A percentile compares a stretch with the other conserved stretches of the same genome.
phyloP scores from a whole-genome alignment of 2,329 filamentous ascomycete genomes.

The Gaeumannomyces tritici region DNA sequence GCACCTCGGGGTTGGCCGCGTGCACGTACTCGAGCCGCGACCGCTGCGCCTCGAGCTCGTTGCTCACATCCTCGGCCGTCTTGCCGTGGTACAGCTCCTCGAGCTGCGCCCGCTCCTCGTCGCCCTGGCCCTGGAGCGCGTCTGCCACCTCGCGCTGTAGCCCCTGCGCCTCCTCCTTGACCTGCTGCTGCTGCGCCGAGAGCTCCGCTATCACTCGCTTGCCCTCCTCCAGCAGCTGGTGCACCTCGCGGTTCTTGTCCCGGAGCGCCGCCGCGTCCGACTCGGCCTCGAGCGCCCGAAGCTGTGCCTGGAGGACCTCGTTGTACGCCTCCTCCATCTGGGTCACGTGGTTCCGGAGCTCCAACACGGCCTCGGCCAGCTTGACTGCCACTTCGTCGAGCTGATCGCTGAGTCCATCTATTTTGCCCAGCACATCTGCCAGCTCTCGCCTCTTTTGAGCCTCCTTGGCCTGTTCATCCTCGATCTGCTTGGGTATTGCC shows the following conservation, averaged over 20 bases:
- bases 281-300: constrained; percentile 68
- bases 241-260: constrained; percentile 52
- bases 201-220: constrained; percentile 24
- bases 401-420: neutral
- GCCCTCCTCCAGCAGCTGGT: constrained; percentile 28
- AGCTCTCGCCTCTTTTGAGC: neutral
- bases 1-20: constrained; percentile 62
- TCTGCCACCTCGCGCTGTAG: constrained; percentile 7
- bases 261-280: constrained; percentile 69
- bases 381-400: constrained; percentile 41
- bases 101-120: constrained; percentile 29
- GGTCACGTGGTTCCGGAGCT: constrained; percentile 50
- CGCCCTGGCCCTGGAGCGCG: constrained; percentile 30
- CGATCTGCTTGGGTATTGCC: neutral
- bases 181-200: constrained; percentile 23
- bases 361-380: constrained; percentile 43
- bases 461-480: neutral
- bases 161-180: constrained; percentile 18
- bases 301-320: constrained; percentile 56
- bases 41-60: constrained; percentile 64
- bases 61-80: constrained; percentile 54
- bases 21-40: constrained; percentile 73
- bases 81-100: constrained; percentile 35
- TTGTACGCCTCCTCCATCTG: constrained; percentile 52
- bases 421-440: neutral